Evolutionary conservation across 2,329 filamentous ascomycete genomes (phyloP).

Genomic region (Alternaria triticina): DNA sequence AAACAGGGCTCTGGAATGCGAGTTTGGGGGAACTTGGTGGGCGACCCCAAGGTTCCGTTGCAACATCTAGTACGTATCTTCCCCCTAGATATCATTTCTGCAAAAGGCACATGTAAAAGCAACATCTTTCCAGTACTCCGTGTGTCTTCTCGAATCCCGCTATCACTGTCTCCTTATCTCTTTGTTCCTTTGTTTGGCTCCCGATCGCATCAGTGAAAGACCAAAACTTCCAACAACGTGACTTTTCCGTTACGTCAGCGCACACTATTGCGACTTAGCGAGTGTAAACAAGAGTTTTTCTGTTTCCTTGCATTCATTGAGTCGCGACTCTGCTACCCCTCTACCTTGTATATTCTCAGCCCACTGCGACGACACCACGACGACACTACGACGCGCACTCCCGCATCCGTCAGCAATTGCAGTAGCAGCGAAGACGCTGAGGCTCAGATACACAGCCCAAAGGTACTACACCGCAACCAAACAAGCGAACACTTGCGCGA

Average conservation of each 20-base stretch:
- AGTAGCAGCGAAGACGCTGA: not conserved
- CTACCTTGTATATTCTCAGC: not conserved
- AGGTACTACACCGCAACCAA: not conserved
- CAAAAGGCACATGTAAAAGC: not conserved
- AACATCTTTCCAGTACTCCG: rapidly evolving
- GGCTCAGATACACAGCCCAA: not conserved
- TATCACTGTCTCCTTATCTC: not conserved
- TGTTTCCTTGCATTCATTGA: not conserved
- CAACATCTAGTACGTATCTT: not conserved
- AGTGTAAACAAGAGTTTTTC: not conserved
- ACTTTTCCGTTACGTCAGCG: not conserved
- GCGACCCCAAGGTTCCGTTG: not conserved
- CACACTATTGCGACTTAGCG: not conserved
- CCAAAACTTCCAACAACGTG: not conserved
- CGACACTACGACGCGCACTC: not conserved
- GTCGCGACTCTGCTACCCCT: not conserved
- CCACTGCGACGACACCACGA: not conserved
- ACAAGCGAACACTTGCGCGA: not conserved
- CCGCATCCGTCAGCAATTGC: not conserved
- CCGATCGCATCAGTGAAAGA: not conserved
- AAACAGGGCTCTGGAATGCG: no score
- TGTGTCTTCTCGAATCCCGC: no score
- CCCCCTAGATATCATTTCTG: not conserved
- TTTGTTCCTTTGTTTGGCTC: not conserved
- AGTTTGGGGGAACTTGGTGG: not conserved